Evolutionary conservation across 129 eudicot species (phyloP).

Genomic region (Flaveria sonorensis): DNA sequence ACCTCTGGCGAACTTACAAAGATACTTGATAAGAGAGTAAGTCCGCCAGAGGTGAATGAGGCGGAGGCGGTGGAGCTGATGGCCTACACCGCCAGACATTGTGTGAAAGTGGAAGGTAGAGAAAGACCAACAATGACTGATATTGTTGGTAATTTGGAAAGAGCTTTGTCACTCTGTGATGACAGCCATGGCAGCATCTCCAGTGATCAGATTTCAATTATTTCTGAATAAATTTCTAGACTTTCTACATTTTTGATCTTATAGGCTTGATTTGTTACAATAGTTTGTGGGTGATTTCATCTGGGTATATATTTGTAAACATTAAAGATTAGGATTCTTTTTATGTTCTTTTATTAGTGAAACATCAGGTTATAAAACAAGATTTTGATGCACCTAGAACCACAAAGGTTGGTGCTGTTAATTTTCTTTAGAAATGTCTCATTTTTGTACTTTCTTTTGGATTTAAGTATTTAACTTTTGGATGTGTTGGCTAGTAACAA

Average conservation of each 20-base stretch:
- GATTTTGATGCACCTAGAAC: constrained; percentile 29
- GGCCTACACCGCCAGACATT: constrained; percentile 94
- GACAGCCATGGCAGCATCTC: constrained; percentile 87
- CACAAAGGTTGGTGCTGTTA: constrained; percentile 34
- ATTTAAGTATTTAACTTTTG: not conserved
- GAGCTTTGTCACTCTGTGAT: constrained; percentile 71
- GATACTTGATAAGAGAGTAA: constrained; percentile 73
- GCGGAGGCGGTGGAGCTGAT: constrained; percentile 91
- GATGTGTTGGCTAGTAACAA: no score
- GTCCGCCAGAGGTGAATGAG: constrained; percentile 64
- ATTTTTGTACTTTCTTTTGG: constrained; percentile 3
- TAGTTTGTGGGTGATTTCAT: constrained; percentile 22
- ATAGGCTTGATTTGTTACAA: constrained; percentile 22
- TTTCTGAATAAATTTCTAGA: constrained; percentile 51
- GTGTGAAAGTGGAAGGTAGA: constrained; percentile 81
- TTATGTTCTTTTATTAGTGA: constrained; percentile 24
- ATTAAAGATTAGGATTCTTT: constrained; percentile 27
- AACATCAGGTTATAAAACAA: constrained; percentile 28
- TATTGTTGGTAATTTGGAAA: constrained; percentile 82
- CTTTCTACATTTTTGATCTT: constrained; percentile 20
- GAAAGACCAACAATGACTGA: constrained; percentile 91
- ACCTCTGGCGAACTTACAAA: constrained; percentile 64
- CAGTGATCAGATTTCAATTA: constrained; percentile 70
- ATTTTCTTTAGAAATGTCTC: constrained; percentile 2
- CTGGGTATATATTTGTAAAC: constrained; percentile 37